phyloP scores from a whole-genome alignment of 2,329 filamentous ascomycete genomes.

The Escovopsis sp. region DNA sequence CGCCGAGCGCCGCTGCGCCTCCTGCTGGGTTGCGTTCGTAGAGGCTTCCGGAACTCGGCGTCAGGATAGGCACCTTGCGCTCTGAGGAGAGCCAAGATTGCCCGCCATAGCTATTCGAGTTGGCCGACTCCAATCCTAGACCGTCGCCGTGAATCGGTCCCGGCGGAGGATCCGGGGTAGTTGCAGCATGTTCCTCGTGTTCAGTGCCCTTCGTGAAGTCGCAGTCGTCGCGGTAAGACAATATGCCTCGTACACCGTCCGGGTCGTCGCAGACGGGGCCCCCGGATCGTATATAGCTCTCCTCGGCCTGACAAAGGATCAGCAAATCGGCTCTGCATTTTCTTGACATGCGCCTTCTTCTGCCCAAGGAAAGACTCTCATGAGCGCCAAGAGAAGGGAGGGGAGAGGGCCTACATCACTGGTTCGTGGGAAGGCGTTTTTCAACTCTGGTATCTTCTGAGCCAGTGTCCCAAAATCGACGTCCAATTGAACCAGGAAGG shows the following conservation, averaged over 20 bases:
- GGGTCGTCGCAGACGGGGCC: slow-evolving; percentile 19
- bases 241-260: slow-evolving; percentile 24
- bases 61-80: slow-evolving; percentile 22
- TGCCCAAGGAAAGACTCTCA: slow-evolving; percentile 31
- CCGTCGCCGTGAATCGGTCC: slow-evolving; percentile 14
- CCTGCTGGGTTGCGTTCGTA: slow-evolving; percentile 18
- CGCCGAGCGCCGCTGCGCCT: slow-evolving; percentile 14
- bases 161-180: no score
- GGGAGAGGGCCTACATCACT: no score
- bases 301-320: no score
- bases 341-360: slow-evolving; percentile 32
- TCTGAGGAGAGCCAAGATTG: slow-evolving; percentile 26
- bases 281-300: slow-evolving; percentile 5
- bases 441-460: slow-evolving; percentile 42
- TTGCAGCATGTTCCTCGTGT: slow-evolving; percentile 15
- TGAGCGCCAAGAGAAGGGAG: no score
- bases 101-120: slow-evolving; percentile 14
- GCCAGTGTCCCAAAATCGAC: slow-evolving; percentile 71
- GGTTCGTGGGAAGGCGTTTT: slow-evolving; percentile 36
- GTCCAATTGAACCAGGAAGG: slow-evolving; percentile 84
- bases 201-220: slow-evolving; percentile 24
- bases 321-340: no score
- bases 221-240: slow-evolving; percentile 29
- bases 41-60: slow-evolving; percentile 18
- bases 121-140: slow-evolving; percentile 4